Percentiles rank a stretch among this genome's conserved stretches.
Evolutionary conservation across 2,329 filamentous ascomycete species (phyloP).

Genomic region (Nemania sp.): DNA sequence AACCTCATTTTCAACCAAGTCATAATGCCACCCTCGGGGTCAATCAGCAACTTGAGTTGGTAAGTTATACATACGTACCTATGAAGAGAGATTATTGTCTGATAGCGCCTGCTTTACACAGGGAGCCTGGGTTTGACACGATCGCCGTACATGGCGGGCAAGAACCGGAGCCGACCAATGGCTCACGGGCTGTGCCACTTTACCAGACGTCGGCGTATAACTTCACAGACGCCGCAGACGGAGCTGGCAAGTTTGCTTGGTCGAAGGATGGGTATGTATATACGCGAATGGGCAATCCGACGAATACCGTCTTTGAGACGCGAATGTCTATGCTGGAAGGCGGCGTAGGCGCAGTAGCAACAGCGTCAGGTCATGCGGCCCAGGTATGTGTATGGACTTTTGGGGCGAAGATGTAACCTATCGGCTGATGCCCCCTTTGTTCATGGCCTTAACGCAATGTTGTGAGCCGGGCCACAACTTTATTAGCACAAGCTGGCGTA

Average conservation of each 20-base stretch:
- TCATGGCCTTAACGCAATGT: slow-evolving; percentile 45
- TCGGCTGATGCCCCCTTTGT: slow-evolving; percentile 30
- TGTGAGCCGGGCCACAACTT: slow-evolving; percentile 45
- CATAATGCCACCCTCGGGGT: slow-evolving; percentile 41
- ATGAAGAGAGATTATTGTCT: slow-evolving; percentile 19
- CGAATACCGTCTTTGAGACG: slow-evolving; percentile 46
- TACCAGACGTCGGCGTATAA: slow-evolving; percentile 41
- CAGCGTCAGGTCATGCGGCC: slow-evolving; percentile 45
- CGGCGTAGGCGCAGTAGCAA: slow-evolving; percentile 44
- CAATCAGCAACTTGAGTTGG: slow-evolving; percentile 42
- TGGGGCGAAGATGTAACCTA: slow-evolving; percentile 9
- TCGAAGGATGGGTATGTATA: slow-evolving; percentile 46
- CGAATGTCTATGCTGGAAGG: slow-evolving; percentile 46
- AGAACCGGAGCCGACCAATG: slow-evolving; percentile 41
- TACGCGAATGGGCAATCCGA: slow-evolving; percentile 46
- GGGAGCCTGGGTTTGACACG: slow-evolving; percentile 39
- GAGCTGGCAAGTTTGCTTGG: slow-evolving; percentile 44
- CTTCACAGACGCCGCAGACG: slow-evolving; percentile 46
- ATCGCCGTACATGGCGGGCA: slow-evolving; percentile 41
- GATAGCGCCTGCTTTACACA: slow-evolving; percentile 23
- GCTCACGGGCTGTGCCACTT: slow-evolving; percentile 39
- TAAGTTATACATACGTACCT: slow-evolving; percentile 27
- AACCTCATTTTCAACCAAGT: background rate
- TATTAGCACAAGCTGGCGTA: slow-evolving; percentile 43
- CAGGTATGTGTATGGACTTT: slow-evolving; percentile 30